Evolutionary conservation across 176 grass and related monocot genomes (phyloP).

Genomic region (Triticum turgidum): DNA sequence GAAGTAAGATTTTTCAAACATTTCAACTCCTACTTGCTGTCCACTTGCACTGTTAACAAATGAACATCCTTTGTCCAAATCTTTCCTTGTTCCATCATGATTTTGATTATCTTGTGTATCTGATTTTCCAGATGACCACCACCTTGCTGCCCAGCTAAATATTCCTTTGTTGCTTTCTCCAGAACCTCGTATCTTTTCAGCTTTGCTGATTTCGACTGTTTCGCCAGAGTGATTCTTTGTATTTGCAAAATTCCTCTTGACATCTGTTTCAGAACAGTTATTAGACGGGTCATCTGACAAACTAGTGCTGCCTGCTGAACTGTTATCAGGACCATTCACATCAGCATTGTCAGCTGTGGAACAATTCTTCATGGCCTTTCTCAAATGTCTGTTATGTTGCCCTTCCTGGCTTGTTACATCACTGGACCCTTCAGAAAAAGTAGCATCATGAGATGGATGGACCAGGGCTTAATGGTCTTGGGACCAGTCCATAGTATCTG

Average conservation of each 20-base stretch:
- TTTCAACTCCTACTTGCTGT: slow-evolving; percentile 27
- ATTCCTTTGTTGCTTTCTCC: not conserved
- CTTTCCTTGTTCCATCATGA: slow-evolving; percentile 1
- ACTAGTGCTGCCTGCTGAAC: not conserved
- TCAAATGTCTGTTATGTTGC: not conserved
- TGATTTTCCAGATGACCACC: slow-evolving; percentile 28
- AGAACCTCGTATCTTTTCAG: slow-evolving; percentile 17
- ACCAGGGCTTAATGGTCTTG: slow-evolving; percentile 13
- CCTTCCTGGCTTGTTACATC: slow-evolving; percentile 30
- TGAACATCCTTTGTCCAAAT: not conserved
- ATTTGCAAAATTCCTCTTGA: not conserved
- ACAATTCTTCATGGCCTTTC: slow-evolving; percentile 17
- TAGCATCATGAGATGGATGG: slow-evolving; percentile 29
- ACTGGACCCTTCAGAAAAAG: slow-evolving; percentile 25
- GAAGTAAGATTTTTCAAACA: slow-evolving; percentile 45
- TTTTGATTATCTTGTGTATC: slow-evolving; percentile 11
- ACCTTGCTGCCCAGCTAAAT: slow-evolving; percentile 29
- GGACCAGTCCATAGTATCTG: slow-evolving; percentile 36
- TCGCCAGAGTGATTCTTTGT: not conserved
- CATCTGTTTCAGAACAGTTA: slow-evolving; percentile 4
- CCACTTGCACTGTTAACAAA: slow-evolving; percentile 19
- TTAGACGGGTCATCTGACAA: not conserved
- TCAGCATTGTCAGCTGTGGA: slow-evolving; percentile 9
- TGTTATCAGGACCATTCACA: slow-evolving; percentile 14
- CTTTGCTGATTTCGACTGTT: not conserved